Evolutionary conservation across 495 filamentous ascomycete species (phyloP).

Genomic region (Penicillium crystallinum): DNA sequence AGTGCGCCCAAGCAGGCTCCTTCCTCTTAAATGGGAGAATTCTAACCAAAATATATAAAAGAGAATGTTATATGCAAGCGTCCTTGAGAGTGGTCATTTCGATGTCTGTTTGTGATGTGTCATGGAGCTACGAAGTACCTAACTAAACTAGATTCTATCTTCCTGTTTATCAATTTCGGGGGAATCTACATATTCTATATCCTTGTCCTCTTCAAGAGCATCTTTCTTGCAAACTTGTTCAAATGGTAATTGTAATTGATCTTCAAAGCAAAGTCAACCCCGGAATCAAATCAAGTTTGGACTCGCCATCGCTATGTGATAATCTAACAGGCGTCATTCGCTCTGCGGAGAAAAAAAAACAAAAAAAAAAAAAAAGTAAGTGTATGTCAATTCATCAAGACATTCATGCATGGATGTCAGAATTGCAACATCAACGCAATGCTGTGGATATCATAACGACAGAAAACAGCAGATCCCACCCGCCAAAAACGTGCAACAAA

Average conservation of each 20-base stretch:
- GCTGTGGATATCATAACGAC: slow-evolving; percentile 1
- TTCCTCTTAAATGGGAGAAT: neutral
- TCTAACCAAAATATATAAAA: neutral
- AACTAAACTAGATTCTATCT: neutral
- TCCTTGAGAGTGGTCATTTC: neutral
- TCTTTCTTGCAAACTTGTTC: too few relatives aligned
- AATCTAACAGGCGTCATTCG: neutral
- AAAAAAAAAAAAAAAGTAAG: neutral
- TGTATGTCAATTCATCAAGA: slow-evolving; percentile 2
- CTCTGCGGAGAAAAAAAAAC: neutral
- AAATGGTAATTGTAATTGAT: neutral
- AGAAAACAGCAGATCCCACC: slow-evolving; percentile 1
- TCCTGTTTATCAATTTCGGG: neutral
- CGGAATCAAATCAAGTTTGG: neutral
- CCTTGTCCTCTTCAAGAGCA: neutral
- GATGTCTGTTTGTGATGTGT: neutral
- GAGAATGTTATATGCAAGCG: slow-evolving; percentile 4
- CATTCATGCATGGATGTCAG: slow-evolving; percentile 6
- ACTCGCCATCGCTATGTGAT: neutral
- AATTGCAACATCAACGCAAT: slow-evolving; percentile 6
- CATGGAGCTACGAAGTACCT: slow-evolving; percentile 4
- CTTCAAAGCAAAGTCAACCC: neutral
- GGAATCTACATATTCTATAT: neutral
- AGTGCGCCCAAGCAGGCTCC: slow-evolving; percentile 22
- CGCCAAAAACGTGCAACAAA: neutral